Evolutionary conservation across 768 basidiomycete species (phyloP).

Genomic region (Lentinula boryana): DNA sequence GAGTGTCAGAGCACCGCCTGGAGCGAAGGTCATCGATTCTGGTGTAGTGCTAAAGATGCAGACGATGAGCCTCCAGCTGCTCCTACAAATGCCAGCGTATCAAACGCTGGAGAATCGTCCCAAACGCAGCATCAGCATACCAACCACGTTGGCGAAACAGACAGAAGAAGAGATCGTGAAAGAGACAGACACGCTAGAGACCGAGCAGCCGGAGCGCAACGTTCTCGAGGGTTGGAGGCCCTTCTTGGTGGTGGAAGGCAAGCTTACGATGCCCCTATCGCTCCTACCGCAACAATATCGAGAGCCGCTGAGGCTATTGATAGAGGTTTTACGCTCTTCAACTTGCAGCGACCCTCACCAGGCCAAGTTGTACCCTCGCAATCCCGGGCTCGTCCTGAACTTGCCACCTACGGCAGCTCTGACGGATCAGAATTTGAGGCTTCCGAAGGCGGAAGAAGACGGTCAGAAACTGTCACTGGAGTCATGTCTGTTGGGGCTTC

Average conservation of each 20-base stretch:
- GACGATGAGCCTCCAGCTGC: conserved; percentile 28
- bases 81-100: not conserved
- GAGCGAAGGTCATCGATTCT: conserved; percentile 94
- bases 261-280: not conserved
- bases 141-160: not conserved
- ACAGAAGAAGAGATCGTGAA: conserved; percentile 4
- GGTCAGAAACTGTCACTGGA: conserved; percentile 5
- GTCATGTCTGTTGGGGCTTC: not conserved
- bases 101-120: not conserved
- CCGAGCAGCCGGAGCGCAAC: not conserved
- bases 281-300: not conserved
- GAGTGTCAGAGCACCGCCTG: conserved; percentile 95
- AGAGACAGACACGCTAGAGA: not conserved
- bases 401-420: not conserved
- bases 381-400: not conserved
- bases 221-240: not conserved
- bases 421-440: not conserved
- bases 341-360: not conserved
- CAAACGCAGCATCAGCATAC: not conserved
- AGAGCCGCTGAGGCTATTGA: not conserved
- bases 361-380: not conserved
- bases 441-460: not conserved
- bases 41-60: conserved; percentile 63
- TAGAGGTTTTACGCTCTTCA: not conserved
- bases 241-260: not conserved